A percentile compares a stretch with the other conserved stretches of the same genome.
Conservation (phyloP, 371 early-diverging fungal species). For the Blakeslea trispora region DNA sequence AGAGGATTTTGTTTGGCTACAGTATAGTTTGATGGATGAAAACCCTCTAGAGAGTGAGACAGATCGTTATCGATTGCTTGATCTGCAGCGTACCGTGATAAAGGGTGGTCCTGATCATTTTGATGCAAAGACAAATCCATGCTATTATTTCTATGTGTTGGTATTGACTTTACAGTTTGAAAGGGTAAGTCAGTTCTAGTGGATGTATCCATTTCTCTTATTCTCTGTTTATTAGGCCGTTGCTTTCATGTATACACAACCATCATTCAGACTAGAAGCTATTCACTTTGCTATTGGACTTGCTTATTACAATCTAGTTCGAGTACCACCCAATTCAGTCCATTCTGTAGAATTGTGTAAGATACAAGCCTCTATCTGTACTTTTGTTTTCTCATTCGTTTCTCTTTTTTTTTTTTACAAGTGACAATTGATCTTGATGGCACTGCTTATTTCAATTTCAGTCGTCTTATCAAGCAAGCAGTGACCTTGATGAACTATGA, state of each 20-base stretch:
- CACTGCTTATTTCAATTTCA: slow-evolving; percentile 57
- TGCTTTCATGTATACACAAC: slow-evolving; percentile 63
- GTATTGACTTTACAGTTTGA: slow-evolving; percentile 89
- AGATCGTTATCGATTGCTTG: slow-evolving; percentile 60
- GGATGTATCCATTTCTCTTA: not conserved
- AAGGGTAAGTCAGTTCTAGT: slow-evolving; percentile 42
- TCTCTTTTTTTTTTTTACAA: slow-evolving; percentile 1
- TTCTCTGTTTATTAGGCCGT: slow-evolving; percentile 60
- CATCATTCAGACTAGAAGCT: slow-evolving; percentile 73
- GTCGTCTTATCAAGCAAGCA: slow-evolving; percentile 60
- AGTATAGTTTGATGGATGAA: slow-evolving; percentile 70
- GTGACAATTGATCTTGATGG: slow-evolving; percentile 22
- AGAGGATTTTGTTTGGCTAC: slow-evolving; percentile 89
- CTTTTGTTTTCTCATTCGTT: not conserved
- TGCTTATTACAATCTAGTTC: slow-evolving; percentile 75
- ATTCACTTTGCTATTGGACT: slow-evolving; percentile 89
- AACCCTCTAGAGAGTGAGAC: slow-evolving; percentile 19
- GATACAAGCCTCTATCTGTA: not conserved
- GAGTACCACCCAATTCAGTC: slow-evolving; percentile 58
- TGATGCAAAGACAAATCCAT: slow-evolving; percentile 67
- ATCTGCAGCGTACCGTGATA: slow-evolving; percentile 63
- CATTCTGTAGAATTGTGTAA: slow-evolving; percentile 35
- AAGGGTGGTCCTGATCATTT: slow-evolving; percentile 68
- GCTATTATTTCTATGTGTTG: slow-evolving; percentile 81
- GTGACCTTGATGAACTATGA: slow-evolving; percentile 45